Evolutionary conservation across 805 yeast species (phyloP), one percentile per base, ranked within the genome.

Genomic region (Ogataea populi-albae): DNA sequence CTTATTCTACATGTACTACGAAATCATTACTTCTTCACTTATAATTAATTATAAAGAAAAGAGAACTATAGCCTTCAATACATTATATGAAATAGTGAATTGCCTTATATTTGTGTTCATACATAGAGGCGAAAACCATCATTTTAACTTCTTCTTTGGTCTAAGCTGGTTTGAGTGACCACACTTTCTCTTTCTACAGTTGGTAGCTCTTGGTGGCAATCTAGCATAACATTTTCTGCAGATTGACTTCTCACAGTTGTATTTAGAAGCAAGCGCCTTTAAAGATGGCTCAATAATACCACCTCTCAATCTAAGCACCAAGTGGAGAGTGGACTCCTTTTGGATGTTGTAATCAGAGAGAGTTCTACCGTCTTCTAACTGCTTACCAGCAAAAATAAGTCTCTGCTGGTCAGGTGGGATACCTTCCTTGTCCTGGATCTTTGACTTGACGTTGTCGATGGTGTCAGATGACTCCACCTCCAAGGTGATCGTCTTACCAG

Each of bases 101-200:
- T 29, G 40, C 21, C 7, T 27, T 8, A 33, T 28, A 34, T 38
- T 29, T 32, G 18, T 24, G 30, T 40, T 30, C 30, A 30, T 27
- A 34, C 32, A 34, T 26, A 29, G 26, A 35, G 28, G 63, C 60
- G 67, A 68, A 68, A 65, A 61, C 66, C 74, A 69, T 74, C 76
- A 89, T 81, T 89, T 88, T 71, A 87, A 81, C 89, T 91, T 91
- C 95, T 91, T 91, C 95, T 91, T 93, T 77, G 98, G 98, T 81
- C 98, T 88, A 75, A 93, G 86, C 81, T 93, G 98, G 83, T 93
- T 93, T 71, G 96, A 80, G 94, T 93, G 98, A 68, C 98, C 98
- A 78, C 98, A 93, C 84, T 93, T 93, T 87, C 97, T 88, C 98
- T 93, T 93, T 81, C 98, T 88, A 84, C 98, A 93, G 96, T 93